phyloP scores from a whole-genome alignment of 805 yeast species.

The Teunomyces barrocoloradensis region DNA sequence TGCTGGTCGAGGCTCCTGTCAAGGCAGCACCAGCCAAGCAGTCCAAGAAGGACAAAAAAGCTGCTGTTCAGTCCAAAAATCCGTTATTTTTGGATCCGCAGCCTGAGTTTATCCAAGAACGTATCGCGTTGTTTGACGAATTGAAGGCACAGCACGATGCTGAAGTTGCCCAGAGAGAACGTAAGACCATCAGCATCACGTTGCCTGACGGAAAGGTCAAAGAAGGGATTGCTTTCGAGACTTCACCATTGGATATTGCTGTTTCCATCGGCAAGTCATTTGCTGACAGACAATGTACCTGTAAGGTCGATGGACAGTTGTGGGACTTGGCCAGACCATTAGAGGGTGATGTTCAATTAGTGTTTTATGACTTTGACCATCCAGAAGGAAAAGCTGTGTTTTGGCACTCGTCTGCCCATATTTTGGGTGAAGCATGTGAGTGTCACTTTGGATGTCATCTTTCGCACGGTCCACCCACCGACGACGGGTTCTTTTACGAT shows the following conservation, averaged over 20 bases:
- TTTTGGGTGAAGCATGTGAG: conserved; percentile 97
- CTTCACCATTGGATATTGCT: conserved; percentile 86
- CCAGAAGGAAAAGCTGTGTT: conserved; percentile 95
- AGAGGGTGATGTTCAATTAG: conserved; percentile 66
- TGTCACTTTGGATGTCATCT: conserved; percentile 94
- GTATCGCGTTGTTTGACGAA: conserved; percentile 76
- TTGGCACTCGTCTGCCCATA: conserved; percentile 99
- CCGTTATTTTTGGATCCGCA: conserved; percentile 60
- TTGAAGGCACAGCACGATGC: conserved; percentile 77
- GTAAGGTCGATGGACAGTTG: conserved; percentile 84
- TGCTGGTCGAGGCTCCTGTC: conserved; percentile 28
- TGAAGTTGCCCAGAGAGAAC: conserved; percentile 58
- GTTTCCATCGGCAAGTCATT: conserved; percentile 80
- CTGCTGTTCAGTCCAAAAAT: conserved; percentile 13
- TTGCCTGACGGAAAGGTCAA: conserved; percentile 82
- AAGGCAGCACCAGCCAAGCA: conserved; percentile 14
- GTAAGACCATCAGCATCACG: conserved; percentile 66
- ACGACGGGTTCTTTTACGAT: conserved; percentile 96
- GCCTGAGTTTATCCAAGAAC: conserved; percentile 79
- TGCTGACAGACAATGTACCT: conserved; percentile 83
- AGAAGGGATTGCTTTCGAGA: conserved; percentile 83
- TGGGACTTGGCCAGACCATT: conserved; percentile 97
- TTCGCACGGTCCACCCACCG: conserved; percentile 89
- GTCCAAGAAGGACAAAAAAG: conserved; percentile 32
- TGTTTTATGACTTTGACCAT: conserved; percentile 85